A percentile compares a stretch with the other conserved stretches of the same genome.
phyloP scores from a whole-genome alignment of 345 rosid genomes.

The Pugionium dolabratum region DNA sequence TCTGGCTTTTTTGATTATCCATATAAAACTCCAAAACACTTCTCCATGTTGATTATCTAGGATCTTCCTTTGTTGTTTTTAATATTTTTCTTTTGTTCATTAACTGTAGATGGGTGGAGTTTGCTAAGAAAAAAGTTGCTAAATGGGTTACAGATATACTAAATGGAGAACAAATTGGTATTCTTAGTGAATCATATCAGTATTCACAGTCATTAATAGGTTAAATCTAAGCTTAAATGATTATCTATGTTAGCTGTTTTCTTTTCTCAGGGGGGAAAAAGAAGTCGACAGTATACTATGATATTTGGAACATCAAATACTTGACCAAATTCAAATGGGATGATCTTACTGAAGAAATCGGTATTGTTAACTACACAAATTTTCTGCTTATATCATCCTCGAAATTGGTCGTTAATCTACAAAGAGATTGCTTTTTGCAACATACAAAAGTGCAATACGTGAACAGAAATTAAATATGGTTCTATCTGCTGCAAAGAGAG shows the following conservation, averaged over 20 bases:
- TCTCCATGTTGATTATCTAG: constrained; percentile 4
- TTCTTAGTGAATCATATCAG: constrained; percentile 2
- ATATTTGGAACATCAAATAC: constrained; percentile 94
- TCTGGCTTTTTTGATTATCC: too few species aligned
- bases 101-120: constrained; percentile 83
- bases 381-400: constrained; percentile 9
- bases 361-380: constrained; percentile 43
- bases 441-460: constrained; percentile 72
- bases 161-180: constrained; percentile 95
- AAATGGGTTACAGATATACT: constrained; percentile 79
- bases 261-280: constrained; percentile 75
- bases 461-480: constrained; percentile 84
- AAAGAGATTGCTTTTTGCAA: constrained; percentile 46
- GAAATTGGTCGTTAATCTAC: constrained; percentile 29
- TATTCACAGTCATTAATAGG: neutral
- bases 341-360: constrained; percentile 84
- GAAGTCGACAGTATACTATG: constrained; percentile 72
- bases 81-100: neutral
- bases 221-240: neutral
- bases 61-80: neutral
- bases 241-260: constrained; percentile 9
- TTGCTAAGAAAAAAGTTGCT: constrained; percentile 67
- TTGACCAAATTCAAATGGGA: constrained; percentile 97
- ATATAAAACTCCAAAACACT: neutral
- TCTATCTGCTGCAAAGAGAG: constrained; percentile 88